Conservation (phyloP, 2,329 filamentous ascomycete species). For the Xylariales sp. region DNA sequence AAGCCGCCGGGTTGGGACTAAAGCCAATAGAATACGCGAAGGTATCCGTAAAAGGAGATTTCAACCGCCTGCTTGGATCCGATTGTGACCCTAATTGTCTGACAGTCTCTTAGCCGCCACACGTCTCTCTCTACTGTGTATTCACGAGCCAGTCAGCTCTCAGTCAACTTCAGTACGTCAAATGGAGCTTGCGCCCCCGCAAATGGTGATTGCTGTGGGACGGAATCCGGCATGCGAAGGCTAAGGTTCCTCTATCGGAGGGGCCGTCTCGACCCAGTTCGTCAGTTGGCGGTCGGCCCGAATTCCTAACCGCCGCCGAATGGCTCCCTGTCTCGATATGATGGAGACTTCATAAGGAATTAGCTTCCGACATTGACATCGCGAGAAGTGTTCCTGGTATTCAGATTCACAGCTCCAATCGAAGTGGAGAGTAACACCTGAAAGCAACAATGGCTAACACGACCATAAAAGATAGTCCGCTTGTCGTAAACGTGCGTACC, state of each 20-base stretch:
- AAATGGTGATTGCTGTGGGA: background rate
- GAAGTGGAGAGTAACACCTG: no score
- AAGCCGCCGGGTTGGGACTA: background rate
- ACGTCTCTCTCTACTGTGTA: background rate
- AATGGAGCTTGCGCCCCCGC: background rate
- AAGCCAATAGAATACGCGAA: background rate
- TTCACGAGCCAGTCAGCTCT: constrained; percentile 3
- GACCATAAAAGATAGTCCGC: background rate
- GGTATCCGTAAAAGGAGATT: constrained; percentile 1
- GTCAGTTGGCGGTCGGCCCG: constrained; percentile 2
- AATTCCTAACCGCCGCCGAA: no score
- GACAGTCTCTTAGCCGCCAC: background rate
- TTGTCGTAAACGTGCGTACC: constrained; percentile 3
- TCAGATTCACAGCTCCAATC: no score
- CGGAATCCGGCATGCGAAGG: constrained; percentile 3
- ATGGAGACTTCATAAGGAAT: no score
- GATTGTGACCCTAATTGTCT: background rate
- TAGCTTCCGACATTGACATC: no score
- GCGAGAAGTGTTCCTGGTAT: no score
- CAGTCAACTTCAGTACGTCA: background rate
- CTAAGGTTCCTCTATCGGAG: constrained; percentile 4
- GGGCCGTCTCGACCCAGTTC: background rate
- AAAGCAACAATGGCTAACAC: background rate
- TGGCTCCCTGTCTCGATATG: no score
- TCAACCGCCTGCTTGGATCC: constrained; percentile 2